phyloP scores from a whole-genome alignment of 305 asterid genomes.

The Striga hermonthica region DNA sequence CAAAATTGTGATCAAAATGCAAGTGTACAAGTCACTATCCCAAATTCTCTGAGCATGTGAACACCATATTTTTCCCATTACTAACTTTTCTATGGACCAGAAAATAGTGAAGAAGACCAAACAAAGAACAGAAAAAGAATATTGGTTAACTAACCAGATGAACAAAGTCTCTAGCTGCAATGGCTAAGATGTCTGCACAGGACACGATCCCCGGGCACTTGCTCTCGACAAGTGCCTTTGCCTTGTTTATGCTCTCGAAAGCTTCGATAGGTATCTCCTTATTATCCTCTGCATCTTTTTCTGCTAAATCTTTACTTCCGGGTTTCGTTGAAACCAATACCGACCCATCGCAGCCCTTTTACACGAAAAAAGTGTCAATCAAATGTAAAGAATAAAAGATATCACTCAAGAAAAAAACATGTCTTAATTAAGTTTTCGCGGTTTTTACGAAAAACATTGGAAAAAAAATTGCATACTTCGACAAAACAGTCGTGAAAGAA shows the following conservation, averaged over 20 bases:
- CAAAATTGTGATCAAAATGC: neutral
- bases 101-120: neutral
- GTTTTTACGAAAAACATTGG: neutral
- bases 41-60: slow-evolving; percentile 30
- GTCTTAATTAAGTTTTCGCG: neutral
- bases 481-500: slow-evolving; percentile 98
- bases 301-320: slow-evolving; percentile 67
- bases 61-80: neutral
- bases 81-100: slow-evolving; percentile 14
- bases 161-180: slow-evolving; percentile 90
- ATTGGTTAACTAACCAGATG: slow-evolving; percentile 56
- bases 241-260: slow-evolving; percentile 60
- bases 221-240: slow-evolving; percentile 71
- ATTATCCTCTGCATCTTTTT: slow-evolving; percentile 82
- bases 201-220: slow-evolving; percentile 93
- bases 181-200: slow-evolving; percentile 89
- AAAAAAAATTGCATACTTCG: slow-evolving; percentile 43
- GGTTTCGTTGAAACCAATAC: slow-evolving; percentile 53
- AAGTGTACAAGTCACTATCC: slow-evolving; percentile 31
- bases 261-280: slow-evolving; percentile 73
- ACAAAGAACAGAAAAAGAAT: neutral
- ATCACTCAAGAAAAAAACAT: no score
- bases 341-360: slow-evolving; percentile 91
- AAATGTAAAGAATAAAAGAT: no score
- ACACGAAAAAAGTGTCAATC: no score